Conservation (phyloP, 257 asterid species). For the Salvia hispanica region DNA sequence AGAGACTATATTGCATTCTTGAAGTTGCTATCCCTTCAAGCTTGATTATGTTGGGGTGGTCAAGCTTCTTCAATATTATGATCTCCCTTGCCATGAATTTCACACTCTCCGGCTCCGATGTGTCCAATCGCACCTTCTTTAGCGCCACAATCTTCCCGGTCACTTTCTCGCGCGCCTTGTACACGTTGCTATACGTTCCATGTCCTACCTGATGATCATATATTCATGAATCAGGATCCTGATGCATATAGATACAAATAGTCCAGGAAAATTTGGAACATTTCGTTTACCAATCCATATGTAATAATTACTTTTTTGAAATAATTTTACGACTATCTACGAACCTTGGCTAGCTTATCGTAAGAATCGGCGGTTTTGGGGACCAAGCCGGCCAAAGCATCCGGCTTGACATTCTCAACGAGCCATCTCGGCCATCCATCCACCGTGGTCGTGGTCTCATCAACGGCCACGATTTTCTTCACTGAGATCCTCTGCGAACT, state of each 20-base stretch:
- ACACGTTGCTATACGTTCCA: constrained; percentile 92
- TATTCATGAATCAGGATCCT: not conserved
- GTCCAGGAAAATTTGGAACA: not conserved
- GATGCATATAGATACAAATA: not conserved
- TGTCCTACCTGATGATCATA: constrained; percentile 56
- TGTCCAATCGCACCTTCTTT: constrained; percentile 79
- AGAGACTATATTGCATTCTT: constrained; percentile 89
- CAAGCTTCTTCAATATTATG: constrained; percentile 58
- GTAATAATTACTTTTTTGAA: too few species aligned
- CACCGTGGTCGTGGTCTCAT: constrained; percentile 39
- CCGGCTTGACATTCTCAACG: constrained; percentile 48
- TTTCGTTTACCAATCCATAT: too few species aligned
- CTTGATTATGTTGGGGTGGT: constrained; percentile 79
- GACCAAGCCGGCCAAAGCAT: constrained; percentile 53
- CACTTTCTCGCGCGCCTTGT: constrained; percentile 64
- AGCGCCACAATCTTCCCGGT: constrained; percentile 70
- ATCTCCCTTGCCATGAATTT: constrained; percentile 90
- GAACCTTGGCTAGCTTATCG: constrained; percentile 70
- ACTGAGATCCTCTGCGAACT: constrained; percentile 29
- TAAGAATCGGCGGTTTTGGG: constrained; percentile 76
- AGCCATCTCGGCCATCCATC: constrained; percentile 88
- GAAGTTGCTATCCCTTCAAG: constrained; percentile 86
- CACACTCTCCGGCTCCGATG: constrained; percentile 75
- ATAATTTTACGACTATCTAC: not conserved
- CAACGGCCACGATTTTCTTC: constrained; percentile 45